These are phyloP conservation scores for Colletotrichum sp. DNA, from an alignment of 2,329 filamentous ascomycete species.

Conservation along the genomic window DNA sequence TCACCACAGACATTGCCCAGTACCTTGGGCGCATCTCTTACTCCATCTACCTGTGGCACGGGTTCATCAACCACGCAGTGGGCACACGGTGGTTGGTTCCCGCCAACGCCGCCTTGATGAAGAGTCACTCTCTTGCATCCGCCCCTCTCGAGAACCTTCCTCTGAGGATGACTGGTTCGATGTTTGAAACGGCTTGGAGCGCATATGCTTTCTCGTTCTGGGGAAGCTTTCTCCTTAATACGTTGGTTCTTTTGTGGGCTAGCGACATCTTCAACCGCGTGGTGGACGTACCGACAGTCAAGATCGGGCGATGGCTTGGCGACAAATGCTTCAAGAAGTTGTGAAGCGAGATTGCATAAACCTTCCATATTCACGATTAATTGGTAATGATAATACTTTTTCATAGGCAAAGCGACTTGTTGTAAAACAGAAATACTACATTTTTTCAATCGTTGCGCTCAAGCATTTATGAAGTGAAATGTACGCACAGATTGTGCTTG, in stretches of 20 bases:
- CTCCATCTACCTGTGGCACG: conserved; percentile 66
- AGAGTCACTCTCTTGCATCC: background rate
- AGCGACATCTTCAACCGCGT: background rate
- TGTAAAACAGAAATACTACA: background rate
- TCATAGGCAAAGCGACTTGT: background rate
- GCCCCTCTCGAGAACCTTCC: background rate
- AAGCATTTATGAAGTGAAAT: background rate
- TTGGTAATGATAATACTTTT: background rate
- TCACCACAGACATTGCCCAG: conserved; percentile 54
- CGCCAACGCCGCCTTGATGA: background rate
- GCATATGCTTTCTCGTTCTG: background rate
- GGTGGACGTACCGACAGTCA: background rate
- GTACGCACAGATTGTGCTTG: too few species aligned
- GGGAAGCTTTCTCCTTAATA: background rate
- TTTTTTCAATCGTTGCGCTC: accelerated
- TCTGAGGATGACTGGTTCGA: background rate
- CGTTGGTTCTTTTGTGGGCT: background rate
- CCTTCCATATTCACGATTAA: background rate
- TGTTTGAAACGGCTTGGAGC: background rate
- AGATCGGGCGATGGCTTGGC: background rate
- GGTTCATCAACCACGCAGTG: conserved; percentile 55
- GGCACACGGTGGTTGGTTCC: conserved; percentile 31
- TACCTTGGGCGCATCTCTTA: conserved; percentile 67
- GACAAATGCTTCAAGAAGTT: conserved; percentile 1
- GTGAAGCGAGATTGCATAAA: background rate